Base-by-base conservation (phyloP, 177 flowering plant genomes). In the Vitis hybrid region DNA sequence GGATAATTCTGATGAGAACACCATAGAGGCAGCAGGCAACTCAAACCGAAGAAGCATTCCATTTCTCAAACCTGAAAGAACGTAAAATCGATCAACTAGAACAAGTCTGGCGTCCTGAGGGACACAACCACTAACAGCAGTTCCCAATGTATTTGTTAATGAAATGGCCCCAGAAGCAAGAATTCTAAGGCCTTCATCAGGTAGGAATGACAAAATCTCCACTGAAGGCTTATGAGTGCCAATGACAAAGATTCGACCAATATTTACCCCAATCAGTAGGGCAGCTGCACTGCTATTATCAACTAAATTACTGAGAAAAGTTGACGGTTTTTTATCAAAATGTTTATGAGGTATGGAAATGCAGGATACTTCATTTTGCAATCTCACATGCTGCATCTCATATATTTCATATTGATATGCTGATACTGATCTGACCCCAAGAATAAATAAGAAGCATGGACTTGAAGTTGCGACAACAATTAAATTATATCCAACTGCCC, bases 51-150 rank as follows among this genome's bases (percentile, higher is more conserved):
- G 94, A 61, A 95, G 78, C 99, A 95, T 93, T 64, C 99, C 99
- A 80, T 95, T 95, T 79, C 99, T 93, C 75, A 95, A 79, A 61
- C 99, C 99, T 13, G 90, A 78, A 49, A 95, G 93, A 56, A 93
- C 76, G 77, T 93, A 95, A 15, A 86, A 77, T 71, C 86, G 88
- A 76, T 89, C 98, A 76, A 84, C 93, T 51, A 84, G 64, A 21
- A 93, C 98, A 84, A 95, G 90, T 84, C 95, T 84, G 59, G 90
- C 97, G 89, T 95, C 99, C 84, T 93, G 97, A 59, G 99, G 99
- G n/a, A 93, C 73, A 72, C 97, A 93, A 5, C 96, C 96, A 82
- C 86, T 87, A 12, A 90, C 73, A 66, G 88, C 80, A 77, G 88
- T 85, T 57, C 97, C 98, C 65, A 80, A 62, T 9, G 86, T 84